These are phyloP conservation scores for Pisolithus sp. DNA, from an alignment of 768 basidiomycete genomes.

Conservation along the genomic window DNA sequence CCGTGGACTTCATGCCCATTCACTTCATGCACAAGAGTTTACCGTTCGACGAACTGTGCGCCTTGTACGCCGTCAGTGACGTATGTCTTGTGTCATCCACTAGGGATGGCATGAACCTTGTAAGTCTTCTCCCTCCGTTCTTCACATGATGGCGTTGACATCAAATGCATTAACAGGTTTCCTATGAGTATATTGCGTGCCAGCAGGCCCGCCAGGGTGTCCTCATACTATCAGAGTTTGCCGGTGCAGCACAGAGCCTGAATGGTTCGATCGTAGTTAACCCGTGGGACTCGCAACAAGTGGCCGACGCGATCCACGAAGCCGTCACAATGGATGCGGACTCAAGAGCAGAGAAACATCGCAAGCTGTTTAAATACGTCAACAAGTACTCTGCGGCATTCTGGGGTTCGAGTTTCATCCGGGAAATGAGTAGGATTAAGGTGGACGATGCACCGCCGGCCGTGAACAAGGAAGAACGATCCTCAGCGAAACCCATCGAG, in stretches of 20 bases:
- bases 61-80: conserved; percentile 95
- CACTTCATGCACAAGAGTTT: conserved; percentile 99
- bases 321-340: conserved; percentile 85
- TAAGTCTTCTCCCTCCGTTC: conserved; percentile 33
- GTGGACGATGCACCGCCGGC: conserved; percentile 22
- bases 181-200: conserved; percentile 97
- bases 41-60: conserved; percentile 90
- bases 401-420: conserved; percentile 89
- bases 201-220: conserved; percentile 90
- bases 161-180: conserved; percentile 55
- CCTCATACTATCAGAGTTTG: conserved; percentile 98
- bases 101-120: conserved; percentile 98
- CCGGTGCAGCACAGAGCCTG: conserved; percentile 91
- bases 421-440: conserved; percentile 67
- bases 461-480: conserved; percentile 27
- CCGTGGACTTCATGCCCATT: conserved; percentile 99
- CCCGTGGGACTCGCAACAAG: conserved; percentile 98
- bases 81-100: conserved; percentile 95
- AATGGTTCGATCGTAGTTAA: conserved; percentile 97
- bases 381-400: conserved; percentile 90
- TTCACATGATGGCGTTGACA: conserved; percentile 1
- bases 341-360: conserved; percentile 84
- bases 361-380: conserved; percentile 95
- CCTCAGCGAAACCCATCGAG: neutral
- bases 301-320: conserved; percentile 94